Evolutionary conservation across 1,139 yeast genomes (phyloP), one percentile per base, ranked within the genome.

Genomic region (Kurtzmaniella quercitrusa): DNA sequence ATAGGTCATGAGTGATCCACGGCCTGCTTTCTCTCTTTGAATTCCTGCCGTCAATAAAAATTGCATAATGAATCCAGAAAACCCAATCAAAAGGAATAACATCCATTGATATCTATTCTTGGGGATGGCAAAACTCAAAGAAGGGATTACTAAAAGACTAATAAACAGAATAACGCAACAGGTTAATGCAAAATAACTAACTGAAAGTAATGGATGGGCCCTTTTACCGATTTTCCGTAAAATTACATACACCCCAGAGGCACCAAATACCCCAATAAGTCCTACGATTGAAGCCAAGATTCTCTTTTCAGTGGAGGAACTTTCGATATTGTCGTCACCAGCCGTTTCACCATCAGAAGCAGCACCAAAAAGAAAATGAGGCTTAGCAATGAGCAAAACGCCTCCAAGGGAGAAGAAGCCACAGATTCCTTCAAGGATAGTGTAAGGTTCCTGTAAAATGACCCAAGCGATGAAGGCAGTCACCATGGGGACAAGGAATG

Each of bases 41-140:
- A 90, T 76, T 1, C 96, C 97, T 2, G 89, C 82, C 0, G 97
- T 87, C 44, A 87, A 64, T 25, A 84, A 68, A 53, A 82, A 81
- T 60, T 90, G 96, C 81, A 85, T 85, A 44, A 82, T 63, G 60
- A 90, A 90, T 0, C 97, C 97, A 39, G 86, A 75, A 11, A 84
- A 51, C 2, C 96, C 96, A 50, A 88, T 74, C 25, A 76, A 60
- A 1, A 66, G 45, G 50, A 90, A 75, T 27, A 85, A 63, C 6
- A 66, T 52, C 94, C 95, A 85, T 57, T 88, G 93, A 51, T 68
- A 67, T 1, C 54, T 37, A 21, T 77, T 75, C 21, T 70, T 72
- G 0, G 96, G 96, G 1, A 80, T 51, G 41, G 71, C 79, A 59
- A 88, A 82, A 2, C 73, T 57, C 46, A 84, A 62, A 0, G 80